Evolutionary conservation across 768 basidiomycete genomes (phyloP).

Genomic region (Russula emetica): DNA sequence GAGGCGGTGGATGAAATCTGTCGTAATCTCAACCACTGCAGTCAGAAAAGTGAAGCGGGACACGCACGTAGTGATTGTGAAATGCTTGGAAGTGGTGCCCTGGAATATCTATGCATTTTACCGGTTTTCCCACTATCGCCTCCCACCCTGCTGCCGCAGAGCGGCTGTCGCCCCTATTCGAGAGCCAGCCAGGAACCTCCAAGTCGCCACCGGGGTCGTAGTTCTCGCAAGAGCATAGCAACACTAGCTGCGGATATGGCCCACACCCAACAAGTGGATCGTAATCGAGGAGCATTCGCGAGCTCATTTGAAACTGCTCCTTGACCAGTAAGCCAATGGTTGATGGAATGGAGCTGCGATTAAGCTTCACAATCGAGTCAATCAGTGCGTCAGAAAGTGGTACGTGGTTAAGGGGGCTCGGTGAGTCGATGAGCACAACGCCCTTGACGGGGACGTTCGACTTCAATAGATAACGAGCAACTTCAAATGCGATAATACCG

Average conservation of each 20-base stretch:
- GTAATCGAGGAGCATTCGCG: conserved; percentile 47
- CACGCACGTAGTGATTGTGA: conserved; percentile 45
- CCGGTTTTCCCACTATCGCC: conserved; percentile 34
- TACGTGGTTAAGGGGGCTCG: conserved; percentile 49
- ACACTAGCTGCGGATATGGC: conserved; percentile 39
- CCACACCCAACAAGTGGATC: conserved; percentile 34
- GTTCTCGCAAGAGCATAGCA: conserved; percentile 51
- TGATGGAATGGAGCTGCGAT: conserved; percentile 30
- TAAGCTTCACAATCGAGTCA: conserved; percentile 40
- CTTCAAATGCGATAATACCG: conserved; percentile 66
- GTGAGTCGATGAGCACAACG: conserved; percentile 63
- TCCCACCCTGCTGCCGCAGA: conserved; percentile 47
- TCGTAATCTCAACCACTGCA: neutral
- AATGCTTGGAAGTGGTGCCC: conserved; percentile 67
- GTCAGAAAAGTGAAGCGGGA: neutral
- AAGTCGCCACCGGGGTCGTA: conserved; percentile 36
- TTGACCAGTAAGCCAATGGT: conserved; percentile 39
- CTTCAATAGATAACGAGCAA: conserved; percentile 48
- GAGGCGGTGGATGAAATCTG: conserved; percentile 15
- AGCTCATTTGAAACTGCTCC: conserved; percentile 48
- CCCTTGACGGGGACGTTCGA: conserved; percentile 48
- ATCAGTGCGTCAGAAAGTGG: conserved; percentile 53
- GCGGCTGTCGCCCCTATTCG: conserved; percentile 40
- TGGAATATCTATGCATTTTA: conserved; percentile 53
- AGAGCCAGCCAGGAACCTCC: conserved; percentile 50